These are phyloP conservation scores for Phytophthora chlamydospora DNA, from an alignment of 352 stramenopile species.

Conservation along the genomic window DNA sequence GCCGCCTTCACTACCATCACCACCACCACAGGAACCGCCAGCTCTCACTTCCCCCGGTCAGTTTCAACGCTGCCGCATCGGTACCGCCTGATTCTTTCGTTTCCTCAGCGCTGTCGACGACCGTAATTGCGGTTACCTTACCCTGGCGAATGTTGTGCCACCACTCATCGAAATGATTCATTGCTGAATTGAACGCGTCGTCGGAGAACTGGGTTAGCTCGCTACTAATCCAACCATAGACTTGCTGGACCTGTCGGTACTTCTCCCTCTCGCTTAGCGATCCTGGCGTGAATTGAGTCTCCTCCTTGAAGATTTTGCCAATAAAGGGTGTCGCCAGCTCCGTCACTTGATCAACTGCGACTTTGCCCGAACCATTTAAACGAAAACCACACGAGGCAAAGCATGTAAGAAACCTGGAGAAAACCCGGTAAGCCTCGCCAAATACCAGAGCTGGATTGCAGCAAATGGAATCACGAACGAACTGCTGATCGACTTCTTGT, in stretches of 20 bases:
- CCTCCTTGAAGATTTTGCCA: constrained; percentile 8
- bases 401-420: constrained; percentile 10
- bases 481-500: constrained; percentile 9
- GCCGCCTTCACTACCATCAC: too few species aligned
- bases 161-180: constrained; percentile 13
- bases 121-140: not conserved
- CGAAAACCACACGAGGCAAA: not conserved
- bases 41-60: too few species aligned
- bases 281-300: not conserved
- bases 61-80: not conserved
- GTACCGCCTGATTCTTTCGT: not conserved
- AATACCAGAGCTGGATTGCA: constrained; percentile 5
- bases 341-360: not conserved
- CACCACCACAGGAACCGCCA: too few species aligned
- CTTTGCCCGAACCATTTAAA: constrained; percentile 13
- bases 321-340: constrained; percentile 10
- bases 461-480: constrained; percentile 8
- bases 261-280: constrained; percentile 9
- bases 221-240: constrained; percentile 4
- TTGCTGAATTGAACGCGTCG: constrained; percentile 1
- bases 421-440: too few species aligned
- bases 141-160: constrained; percentile 19
- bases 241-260: constrained; percentile 11
- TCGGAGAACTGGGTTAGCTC: constrained; percentile 10
- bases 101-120: not conserved